Evolutionary conservation across 495 filamentous ascomycete genomes (phyloP).

Genomic region (Opeltia flavorubescens): DNA sequence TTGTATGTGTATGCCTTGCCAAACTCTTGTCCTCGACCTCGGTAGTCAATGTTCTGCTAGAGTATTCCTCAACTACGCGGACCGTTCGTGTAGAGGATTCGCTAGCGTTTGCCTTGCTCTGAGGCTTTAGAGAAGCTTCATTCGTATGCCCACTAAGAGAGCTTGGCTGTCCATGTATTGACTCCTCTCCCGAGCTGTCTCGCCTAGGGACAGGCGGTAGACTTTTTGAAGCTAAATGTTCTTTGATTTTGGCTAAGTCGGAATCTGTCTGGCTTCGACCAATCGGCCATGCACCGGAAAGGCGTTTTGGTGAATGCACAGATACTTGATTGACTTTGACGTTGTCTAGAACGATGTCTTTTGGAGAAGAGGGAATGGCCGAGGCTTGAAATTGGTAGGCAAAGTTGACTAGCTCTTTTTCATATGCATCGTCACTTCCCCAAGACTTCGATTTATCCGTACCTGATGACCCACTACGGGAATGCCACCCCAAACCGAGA

Average conservation of each 20-base stretch:
- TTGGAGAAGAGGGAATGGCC: background rate
- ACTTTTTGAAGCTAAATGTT: background rate
- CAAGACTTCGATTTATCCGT: conserved; percentile 6
- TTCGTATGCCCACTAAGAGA: background rate
- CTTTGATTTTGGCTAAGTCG: background rate
- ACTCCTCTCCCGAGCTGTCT: background rate
- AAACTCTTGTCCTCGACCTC: background rate
- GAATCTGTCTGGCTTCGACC: background rate
- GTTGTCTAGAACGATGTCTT: background rate
- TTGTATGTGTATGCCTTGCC: background rate
- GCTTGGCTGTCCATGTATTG: too few species aligned
- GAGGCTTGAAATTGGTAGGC: conserved; percentile 12
- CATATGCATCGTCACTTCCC: conserved; percentile 12
- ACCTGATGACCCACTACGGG: conserved; percentile 8
- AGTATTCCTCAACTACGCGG: too few species aligned
- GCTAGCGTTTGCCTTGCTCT: too few species aligned
- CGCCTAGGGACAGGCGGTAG: background rate
- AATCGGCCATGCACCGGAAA: background rate
- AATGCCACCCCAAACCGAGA: conserved; percentile 8
- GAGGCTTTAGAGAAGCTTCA: background rate
- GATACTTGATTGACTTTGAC: conserved; percentile 1
- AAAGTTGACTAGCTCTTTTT: conserved; percentile 15
- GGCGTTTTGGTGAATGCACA: background rate
- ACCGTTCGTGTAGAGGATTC: too few species aligned
- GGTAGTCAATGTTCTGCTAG: background rate